Evolutionary conservation across 768 basidiomycete genomes (phyloP).

Genomic region (Suillus spraguei): DNA sequence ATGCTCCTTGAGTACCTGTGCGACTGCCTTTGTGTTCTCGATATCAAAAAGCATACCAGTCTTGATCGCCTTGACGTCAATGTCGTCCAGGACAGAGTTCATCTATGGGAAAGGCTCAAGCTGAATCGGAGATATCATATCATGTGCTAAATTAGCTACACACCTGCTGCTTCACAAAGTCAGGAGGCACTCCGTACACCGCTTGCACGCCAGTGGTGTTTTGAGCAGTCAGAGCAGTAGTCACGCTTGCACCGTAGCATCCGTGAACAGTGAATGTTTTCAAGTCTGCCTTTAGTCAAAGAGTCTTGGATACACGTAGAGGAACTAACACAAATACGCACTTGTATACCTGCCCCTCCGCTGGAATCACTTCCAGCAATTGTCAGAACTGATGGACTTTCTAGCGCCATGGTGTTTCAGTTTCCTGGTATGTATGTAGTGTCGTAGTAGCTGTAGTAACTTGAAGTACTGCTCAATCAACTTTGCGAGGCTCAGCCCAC

Average conservation of each 20-base stretch:
- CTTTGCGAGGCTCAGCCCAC: too few species aligned
- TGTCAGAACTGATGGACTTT: constrained; percentile 51
- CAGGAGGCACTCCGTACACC: constrained; percentile 65
- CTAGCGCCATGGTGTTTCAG: background rate
- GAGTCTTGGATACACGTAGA: background rate
- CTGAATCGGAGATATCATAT: background rate
- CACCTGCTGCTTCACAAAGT: constrained; percentile 78
- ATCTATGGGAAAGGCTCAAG: constrained; percentile 47
- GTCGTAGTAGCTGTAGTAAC: too few species aligned
- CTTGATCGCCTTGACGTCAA: constrained; percentile 75
- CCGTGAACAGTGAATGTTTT: constrained; percentile 79
- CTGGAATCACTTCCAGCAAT: constrained; percentile 84
- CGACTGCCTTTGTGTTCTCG: constrained; percentile 52
- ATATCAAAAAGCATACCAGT: constrained; percentile 86
- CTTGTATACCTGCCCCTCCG: constrained; percentile 92
- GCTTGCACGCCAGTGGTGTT: constrained; percentile 85
- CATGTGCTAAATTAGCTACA: constrained; percentile 19
- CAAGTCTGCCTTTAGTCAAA: constrained; percentile 68
- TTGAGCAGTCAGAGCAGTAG: constrained; percentile 89
- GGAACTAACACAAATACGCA: constrained; percentile 28
- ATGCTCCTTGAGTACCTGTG: constrained; percentile 47
- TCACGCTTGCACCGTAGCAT: constrained; percentile 79
- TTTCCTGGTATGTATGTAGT: background rate
- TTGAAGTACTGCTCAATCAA: too few species aligned
- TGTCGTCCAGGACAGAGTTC: constrained; percentile 68